phyloP scores from a whole-genome alignment of 1,139 yeast species.

The Sugiyamaella neomexicana region DNA sequence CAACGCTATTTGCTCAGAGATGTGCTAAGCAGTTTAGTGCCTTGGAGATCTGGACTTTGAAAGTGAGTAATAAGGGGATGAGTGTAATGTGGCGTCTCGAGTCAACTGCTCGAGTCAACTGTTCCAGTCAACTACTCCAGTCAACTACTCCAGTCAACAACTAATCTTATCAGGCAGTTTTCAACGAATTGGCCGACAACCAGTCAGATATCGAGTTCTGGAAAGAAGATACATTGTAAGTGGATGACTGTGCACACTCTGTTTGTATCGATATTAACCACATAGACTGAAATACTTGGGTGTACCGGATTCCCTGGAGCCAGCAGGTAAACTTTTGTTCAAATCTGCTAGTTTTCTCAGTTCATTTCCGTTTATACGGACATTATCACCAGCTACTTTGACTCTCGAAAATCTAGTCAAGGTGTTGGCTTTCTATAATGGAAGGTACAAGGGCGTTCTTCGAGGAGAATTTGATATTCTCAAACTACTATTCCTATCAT shows the following conservation, averaged over 20 bases:
- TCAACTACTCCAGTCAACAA: no score
- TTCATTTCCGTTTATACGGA: constrained; percentile 48
- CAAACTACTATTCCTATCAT: constrained; percentile 45
- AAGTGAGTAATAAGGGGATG: constrained; percentile 28
- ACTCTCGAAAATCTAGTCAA: constrained; percentile 48
- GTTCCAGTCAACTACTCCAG: no score
- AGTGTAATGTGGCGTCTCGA: no score
- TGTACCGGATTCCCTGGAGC: constrained; percentile 36
- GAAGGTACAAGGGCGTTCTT: constrained; percentile 41
- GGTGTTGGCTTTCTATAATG: constrained; percentile 44
- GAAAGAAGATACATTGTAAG: constrained; percentile 38
- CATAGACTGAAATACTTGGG: constrained; percentile 32
- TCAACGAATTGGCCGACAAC: constrained; percentile 33
- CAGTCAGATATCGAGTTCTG: constrained; percentile 37
- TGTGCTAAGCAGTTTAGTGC: constrained; percentile 43
- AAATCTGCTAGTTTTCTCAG: constrained; percentile 42
- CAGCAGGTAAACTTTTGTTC: constrained; percentile 40
- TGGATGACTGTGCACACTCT: background rate
- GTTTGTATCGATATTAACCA: no score
- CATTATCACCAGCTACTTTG: constrained; percentile 39
- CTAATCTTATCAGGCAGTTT: constrained; percentile 27
- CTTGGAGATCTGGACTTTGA: constrained; percentile 45
- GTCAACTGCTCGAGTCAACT: no score
- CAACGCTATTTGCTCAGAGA: constrained; percentile 40
- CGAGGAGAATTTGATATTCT: constrained; percentile 39